These are phyloP conservation scores for Kwoniella dejecticola DNA, from an alignment of 768 basidiomycete genomes.

Conservation along the genomic window DNA sequence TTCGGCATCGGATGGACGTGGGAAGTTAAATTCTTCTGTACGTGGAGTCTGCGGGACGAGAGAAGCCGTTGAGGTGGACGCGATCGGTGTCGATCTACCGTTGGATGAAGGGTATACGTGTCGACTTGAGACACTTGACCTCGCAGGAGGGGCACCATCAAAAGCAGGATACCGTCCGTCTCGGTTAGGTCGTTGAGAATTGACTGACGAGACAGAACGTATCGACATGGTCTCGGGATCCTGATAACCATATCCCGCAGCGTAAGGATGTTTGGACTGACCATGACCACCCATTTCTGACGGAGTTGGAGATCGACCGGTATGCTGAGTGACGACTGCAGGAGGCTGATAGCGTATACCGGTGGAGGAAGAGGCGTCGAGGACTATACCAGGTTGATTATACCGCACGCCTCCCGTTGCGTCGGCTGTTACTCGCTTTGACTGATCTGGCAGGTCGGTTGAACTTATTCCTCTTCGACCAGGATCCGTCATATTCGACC, in stretches of 20 bases:
- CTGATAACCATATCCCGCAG: slow-evolving; percentile 20
- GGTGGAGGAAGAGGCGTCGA: slow-evolving; percentile 10
- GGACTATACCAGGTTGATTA: slow-evolving; percentile 16
- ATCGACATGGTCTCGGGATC: slow-evolving; percentile 32
- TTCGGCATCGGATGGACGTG: slow-evolving; percentile 75
- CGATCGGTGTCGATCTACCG: slow-evolving; percentile 16
- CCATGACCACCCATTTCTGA: slow-evolving; percentile 26
- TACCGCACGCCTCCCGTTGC: slow-evolving; percentile 11
- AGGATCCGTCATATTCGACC: slow-evolving; percentile 23
- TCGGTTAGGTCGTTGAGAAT: slow-evolving; percentile 22
- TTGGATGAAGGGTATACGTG: slow-evolving; percentile 5
- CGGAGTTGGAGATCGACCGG: slow-evolving; percentile 15
- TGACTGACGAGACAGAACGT: slow-evolving; percentile 22
- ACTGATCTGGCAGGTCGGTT: slow-evolving; percentile 16
- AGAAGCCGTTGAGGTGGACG: slow-evolving; percentile 15
- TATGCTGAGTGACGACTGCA: slow-evolving; percentile 11
- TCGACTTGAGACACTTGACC: slow-evolving; percentile 15
- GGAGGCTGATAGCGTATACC: slow-evolving; percentile 30
- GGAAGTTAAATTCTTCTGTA: slow-evolving; percentile 66
- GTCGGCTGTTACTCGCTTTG: slow-evolving; percentile 16
- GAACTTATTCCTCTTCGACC: slow-evolving; percentile 16
- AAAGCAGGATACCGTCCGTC: slow-evolving; percentile 25
- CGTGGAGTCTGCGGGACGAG: slow-evolving; percentile 11
- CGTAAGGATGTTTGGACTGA: slow-evolving; percentile 15
- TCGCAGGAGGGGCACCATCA: slow-evolving; percentile 4